These are phyloP conservation scores for Wickerhamomyces bovis DNA, from an alignment of 805 yeast species.

Conservation along the genomic window DNA sequence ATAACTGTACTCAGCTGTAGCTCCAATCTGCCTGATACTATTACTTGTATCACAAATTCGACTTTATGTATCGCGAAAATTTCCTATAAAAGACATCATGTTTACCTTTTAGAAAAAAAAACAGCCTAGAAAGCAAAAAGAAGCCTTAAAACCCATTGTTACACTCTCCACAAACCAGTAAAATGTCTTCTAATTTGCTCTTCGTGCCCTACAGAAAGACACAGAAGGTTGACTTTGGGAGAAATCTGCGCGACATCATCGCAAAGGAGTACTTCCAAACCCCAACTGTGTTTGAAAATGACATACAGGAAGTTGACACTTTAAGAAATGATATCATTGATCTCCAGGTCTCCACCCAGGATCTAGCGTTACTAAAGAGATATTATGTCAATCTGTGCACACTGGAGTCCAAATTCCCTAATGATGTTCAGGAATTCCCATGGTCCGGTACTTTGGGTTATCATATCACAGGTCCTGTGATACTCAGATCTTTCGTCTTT, in stretches of 20 bases:
- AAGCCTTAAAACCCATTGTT: not conserved
- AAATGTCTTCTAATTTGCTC: conserved; percentile 35
- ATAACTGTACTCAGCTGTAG: no score
- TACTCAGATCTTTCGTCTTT: conserved; percentile 41
- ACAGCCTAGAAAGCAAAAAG: not conserved
- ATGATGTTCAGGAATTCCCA: conserved; percentile 50
- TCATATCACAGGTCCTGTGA: conserved; percentile 42
- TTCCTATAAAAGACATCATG: not conserved
- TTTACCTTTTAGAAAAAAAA: not conserved
- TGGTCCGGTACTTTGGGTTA: conserved; percentile 73
- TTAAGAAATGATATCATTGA: conserved; percentile 38
- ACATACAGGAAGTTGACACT: conserved; percentile 35
- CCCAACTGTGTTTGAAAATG: conserved; percentile 34
- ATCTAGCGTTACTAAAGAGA: conserved; percentile 30
- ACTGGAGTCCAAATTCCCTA: conserved; percentile 54
- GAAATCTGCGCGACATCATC: conserved; percentile 37
- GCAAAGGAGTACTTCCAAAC: conserved; percentile 41
- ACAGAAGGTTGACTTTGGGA: conserved; percentile 33
- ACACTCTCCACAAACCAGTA: not conserved
- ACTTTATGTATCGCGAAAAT: not conserved
- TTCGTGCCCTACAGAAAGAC: conserved; percentile 48
- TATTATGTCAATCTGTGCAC: conserved; percentile 43
- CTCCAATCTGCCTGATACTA: no score
- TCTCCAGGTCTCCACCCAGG: conserved; percentile 31
- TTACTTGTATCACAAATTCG: no score